Evolutionary conservation across 139 green algal genomes (phyloP), one percentile per base, ranked within the genome.

Genomic region (Tetradesmus obliquus): DNA sequence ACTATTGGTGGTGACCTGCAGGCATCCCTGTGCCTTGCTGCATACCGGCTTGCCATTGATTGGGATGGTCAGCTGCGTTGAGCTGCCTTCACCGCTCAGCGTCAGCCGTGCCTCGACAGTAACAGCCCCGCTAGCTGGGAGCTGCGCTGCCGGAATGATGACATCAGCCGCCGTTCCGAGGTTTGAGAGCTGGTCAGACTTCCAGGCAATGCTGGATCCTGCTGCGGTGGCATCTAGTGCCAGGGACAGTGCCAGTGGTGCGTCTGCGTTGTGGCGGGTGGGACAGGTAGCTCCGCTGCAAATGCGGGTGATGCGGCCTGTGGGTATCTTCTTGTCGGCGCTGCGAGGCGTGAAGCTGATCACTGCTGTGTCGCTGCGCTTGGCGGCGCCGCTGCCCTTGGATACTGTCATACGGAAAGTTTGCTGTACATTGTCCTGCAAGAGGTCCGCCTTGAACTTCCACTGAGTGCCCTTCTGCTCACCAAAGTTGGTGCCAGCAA

Each of bases 391-490:
- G 3, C 5, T 84, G 84, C 71, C 84, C 60, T 89, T 89, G 32
- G 24, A 57, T 2, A 89, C 84, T 20, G 84, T 81, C 5, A 89
- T 69, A 17, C 32, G 32, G 84, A 89, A 89, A 45, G 84, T 89
- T 3, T 89, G 51, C 10, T 60, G 10, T 1, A 22, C 51, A 7
- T 81, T 51, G 5, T 62, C 3, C 19, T 60, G 58, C 32, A 89
- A 32, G 32, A 89, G 62, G 51, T 17, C 24, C 17, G 84, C 84
- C n/a, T 69, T 19, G 62, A 89, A 62, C 17, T 53, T 32, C 84
- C 84, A 89, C 7, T 45, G n/a, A 3, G 24, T 51, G 7, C 74
- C 74, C 3, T 3, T 10, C 74, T 82, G 74, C 74, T 82, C 74
- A 0, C 74, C 74, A 82, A 54, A 82, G 6, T 89, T 69, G 13